A percentile compares a stretch with the other conserved stretches of the same genome.
Evolutionary conservation across 164 flowering plant species (phyloP).

Genomic region (Liriodendron chinense): DNA sequence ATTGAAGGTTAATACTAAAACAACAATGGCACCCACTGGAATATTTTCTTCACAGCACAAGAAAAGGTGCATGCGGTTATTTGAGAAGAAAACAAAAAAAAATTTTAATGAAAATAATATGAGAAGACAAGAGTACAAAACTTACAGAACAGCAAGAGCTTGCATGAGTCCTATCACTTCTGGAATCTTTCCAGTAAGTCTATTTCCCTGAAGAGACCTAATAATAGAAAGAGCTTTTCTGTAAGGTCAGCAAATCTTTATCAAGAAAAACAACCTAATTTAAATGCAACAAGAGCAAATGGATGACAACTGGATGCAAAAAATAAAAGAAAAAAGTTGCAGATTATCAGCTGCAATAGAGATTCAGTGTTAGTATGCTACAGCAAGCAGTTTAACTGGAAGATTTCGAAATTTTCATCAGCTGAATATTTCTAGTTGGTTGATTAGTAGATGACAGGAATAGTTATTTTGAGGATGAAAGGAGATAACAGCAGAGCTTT

Average conservation of each 20-base stretch:
- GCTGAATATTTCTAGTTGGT: background rate
- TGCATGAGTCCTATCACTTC: slow-evolving; percentile 98
- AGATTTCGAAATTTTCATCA: background rate
- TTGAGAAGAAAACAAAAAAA: background rate
- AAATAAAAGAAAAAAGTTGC: background rate
- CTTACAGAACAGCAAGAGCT: slow-evolving; percentile 94
- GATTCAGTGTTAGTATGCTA: background rate
- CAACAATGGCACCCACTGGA: too few species aligned
- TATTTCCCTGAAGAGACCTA: slow-evolving; percentile 93
- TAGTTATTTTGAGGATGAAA: background rate
- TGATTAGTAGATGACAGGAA: background rate
- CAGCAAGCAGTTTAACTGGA: background rate
- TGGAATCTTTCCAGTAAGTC: slow-evolving; percentile 78
- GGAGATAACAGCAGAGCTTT: background rate
- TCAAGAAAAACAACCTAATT: background rate
- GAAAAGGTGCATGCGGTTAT: too few species aligned
- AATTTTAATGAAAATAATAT: background rate
- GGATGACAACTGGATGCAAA: background rate
- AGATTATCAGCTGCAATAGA: background rate
- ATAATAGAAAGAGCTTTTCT: background rate
- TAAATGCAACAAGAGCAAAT: background rate
- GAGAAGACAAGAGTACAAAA: background rate
- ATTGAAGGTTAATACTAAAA: too few species aligned
- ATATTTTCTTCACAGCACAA: too few species aligned
- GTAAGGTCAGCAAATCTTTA: background rate